These are phyloP conservation scores for Alternaria solani DNA, from an alignment of 2,329 filamentous ascomycete genomes.

Conservation along the genomic window DNA sequence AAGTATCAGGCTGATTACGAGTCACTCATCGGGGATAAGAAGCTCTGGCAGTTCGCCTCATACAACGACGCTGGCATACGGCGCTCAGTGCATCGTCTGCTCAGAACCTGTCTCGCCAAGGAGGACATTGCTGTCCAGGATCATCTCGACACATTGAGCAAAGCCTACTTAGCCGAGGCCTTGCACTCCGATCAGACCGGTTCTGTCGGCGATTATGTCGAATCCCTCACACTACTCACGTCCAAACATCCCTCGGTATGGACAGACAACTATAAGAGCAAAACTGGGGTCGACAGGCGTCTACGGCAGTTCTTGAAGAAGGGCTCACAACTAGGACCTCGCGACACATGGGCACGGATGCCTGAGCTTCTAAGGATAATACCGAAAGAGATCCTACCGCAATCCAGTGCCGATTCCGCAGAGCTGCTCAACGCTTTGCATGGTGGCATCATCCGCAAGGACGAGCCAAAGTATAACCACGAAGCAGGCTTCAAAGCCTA, in stretches of 20 bases:
- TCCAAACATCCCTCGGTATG: constrained; percentile 72
- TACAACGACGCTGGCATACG: constrained; percentile 66
- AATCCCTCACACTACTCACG: constrained; percentile 73
- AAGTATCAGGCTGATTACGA: constrained; percentile 71
- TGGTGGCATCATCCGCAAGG: constrained; percentile 73
- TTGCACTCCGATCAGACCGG: constrained; percentile 75
- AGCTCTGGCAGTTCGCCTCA: constrained; percentile 67
- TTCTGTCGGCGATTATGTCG: constrained; percentile 75
- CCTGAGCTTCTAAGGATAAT: constrained; percentile 66
- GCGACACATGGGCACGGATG: constrained; percentile 76
- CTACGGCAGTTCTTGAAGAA: constrained; percentile 78
- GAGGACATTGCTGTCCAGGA: constrained; percentile 52
- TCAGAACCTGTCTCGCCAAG: constrained; percentile 61
- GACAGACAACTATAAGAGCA: constrained; percentile 69
- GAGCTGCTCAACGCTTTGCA: constrained; percentile 73
- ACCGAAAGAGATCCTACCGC: constrained; percentile 65
- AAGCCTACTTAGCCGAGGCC: constrained; percentile 76
- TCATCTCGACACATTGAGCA: constrained; percentile 65
- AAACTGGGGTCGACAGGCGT: constrained; percentile 63
- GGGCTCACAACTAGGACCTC: constrained; percentile 80
- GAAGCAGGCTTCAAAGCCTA: constrained; percentile 79
- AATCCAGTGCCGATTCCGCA: constrained; percentile 61
- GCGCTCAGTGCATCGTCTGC: constrained; percentile 64
- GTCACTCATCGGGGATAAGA: constrained; percentile 69
- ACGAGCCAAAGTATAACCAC: constrained; percentile 75